Percentiles rank a stretch among this genome's conserved stretches.
These are phyloP conservation scores for Penicillium carneum DNA, from an alignment of 2,329 filamentous ascomycete genomes.

Conservation along the genomic window DNA sequence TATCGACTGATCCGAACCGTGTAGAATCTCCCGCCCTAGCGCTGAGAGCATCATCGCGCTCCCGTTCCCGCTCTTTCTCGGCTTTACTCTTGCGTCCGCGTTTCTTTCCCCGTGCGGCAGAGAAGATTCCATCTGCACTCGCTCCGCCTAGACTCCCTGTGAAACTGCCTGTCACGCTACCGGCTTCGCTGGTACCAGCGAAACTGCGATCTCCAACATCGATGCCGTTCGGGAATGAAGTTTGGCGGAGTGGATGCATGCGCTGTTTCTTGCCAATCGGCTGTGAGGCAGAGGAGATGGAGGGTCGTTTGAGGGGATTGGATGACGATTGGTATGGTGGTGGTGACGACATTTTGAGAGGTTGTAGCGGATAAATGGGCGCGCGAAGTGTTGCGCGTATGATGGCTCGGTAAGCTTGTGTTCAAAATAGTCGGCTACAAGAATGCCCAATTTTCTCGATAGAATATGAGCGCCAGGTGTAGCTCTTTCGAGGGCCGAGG, in stretches of 20 bases:
- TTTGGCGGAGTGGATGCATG: slow-evolving; percentile 58
- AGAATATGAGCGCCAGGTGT: slow-evolving; percentile 8
- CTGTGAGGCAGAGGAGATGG: slow-evolving; percentile 48
- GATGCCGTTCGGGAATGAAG: slow-evolving; percentile 52
- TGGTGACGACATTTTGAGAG: slow-evolving; percentile 50
- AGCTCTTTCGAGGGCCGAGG: slow-evolving; percentile 7
- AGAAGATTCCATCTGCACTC: slow-evolving; percentile 47
- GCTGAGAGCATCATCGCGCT: slow-evolving; percentile 43
- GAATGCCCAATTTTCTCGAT: background rate
- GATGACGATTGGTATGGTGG: slow-evolving; percentile 40
- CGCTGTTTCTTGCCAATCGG: slow-evolving; percentile 44
- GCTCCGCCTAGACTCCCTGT: slow-evolving; percentile 51
- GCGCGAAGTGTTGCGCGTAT: too few relatives aligned
- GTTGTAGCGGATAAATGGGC: background rate
- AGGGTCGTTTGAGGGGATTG: slow-evolving; percentile 53
- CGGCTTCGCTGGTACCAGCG: slow-evolving; percentile 48
- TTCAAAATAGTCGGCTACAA: background rate
- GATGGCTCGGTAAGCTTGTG: background rate
- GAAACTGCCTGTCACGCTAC: slow-evolving; percentile 53
- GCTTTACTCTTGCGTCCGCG: slow-evolving; percentile 50
- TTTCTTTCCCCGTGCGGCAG: slow-evolving; percentile 43
- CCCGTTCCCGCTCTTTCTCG: slow-evolving; percentile 47
- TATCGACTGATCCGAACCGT: slow-evolving; percentile 45
- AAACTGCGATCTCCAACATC: slow-evolving; percentile 43
- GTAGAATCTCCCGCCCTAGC: slow-evolving; percentile 36